Evolutionary conservation across 371 early-diverging fungal species (phyloP).

Genomic region (Actinomucor elegans): DNA sequence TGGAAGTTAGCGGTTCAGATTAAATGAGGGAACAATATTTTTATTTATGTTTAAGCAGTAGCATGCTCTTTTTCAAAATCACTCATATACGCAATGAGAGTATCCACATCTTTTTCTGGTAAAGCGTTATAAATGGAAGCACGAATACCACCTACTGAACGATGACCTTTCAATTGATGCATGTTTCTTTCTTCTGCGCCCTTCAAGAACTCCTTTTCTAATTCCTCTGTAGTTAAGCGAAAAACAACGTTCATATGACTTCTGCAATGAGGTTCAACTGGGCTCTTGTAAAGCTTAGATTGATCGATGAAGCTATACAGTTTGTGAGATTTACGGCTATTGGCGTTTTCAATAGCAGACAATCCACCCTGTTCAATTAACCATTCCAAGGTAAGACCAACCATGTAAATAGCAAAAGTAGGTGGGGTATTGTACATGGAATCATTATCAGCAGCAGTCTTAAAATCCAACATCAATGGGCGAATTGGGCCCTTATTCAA

Average conservation of each 20-base stretch:
- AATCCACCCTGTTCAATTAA: slow-evolving; percentile 79
- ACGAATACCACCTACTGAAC: slow-evolving; percentile 91
- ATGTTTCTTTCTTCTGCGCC: slow-evolving; percentile 77
- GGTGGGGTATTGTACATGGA: slow-evolving; percentile 98
- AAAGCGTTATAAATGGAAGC: slow-evolving; percentile 95
- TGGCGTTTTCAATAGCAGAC: slow-evolving; percentile 58
- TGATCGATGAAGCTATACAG: slow-evolving; percentile 75
- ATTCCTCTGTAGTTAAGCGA: slow-evolving; percentile 63
- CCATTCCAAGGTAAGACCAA: slow-evolving; percentile 86
- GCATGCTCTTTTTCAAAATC: slow-evolving; percentile 66
- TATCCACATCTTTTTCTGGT: slow-evolving; percentile 78
- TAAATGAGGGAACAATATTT: too few species aligned
- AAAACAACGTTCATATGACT: slow-evolving; percentile 94
- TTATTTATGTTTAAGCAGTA: too few species aligned
- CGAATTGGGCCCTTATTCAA: slow-evolving; percentile 49
- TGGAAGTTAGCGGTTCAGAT: too few species aligned
- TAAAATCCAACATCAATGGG: slow-evolving; percentile 89
- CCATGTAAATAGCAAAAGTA: slow-evolving; percentile 92
- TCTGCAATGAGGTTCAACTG: slow-evolving; percentile 65
- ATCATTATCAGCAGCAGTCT: slow-evolving; percentile 74
- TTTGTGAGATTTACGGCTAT: slow-evolving; percentile 63
- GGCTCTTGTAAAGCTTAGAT: slow-evolving; percentile 65
- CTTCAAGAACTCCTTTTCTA: slow-evolving; percentile 80
- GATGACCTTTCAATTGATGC: slow-evolving; percentile 93
- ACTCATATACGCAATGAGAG: slow-evolving; percentile 73